Percentiles rank a stretch among this genome's conserved stretches.
Conservation (phyloP, 2,329 filamentous ascomycete genomes). For the Chaetoscypha palmicola region DNA sequence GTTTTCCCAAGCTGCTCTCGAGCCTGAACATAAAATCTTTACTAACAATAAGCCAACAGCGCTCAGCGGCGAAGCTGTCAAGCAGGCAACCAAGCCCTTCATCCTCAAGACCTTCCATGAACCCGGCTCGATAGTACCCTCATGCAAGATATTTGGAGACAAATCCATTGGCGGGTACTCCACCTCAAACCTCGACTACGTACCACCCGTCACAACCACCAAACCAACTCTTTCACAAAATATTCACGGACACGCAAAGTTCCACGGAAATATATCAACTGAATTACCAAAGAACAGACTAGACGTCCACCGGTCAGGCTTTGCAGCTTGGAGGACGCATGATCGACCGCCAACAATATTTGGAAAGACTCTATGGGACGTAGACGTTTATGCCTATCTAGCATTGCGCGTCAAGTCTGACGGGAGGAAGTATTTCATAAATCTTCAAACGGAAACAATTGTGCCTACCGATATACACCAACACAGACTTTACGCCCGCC, state of each 20-base stretch:
- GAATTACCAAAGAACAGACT: constrained; percentile 68
- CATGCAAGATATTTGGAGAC: constrained; percentile 78
- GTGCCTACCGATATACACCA: constrained; percentile 95
- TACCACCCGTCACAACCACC: constrained; percentile 19
- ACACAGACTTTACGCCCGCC: constrained; percentile 74
- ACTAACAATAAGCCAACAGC: constrained; percentile 38
- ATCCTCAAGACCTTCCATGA: constrained; percentile 57
- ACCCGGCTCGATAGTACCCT: constrained; percentile 39
- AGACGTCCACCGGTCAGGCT: constrained; percentile 73
- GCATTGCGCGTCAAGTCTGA: constrained; percentile 86
- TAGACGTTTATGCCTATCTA: constrained; percentile 82
- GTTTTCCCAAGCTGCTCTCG: background rate
- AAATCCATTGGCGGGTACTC: constrained; percentile 82
- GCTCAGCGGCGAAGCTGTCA: constrained; percentile 62
- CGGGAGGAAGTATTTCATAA: constrained; percentile 86
- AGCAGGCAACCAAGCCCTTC: constrained; percentile 55
- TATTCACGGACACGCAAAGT: constrained; percentile 59
- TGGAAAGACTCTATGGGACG: constrained; percentile 77
- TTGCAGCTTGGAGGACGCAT: constrained; percentile 81
- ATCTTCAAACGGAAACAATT: constrained; percentile 89
- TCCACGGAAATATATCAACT: constrained; percentile 83
- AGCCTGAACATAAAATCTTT: background rate
- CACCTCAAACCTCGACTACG: constrained; percentile 56
- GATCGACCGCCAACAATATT: constrained; percentile 76
- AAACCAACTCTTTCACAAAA: constrained; percentile 26